Evolutionary conservation across 2,329 filamentous ascomycete genomes (phyloP), one percentile per base, ranked within the genome.

Genomic region (Ramichloridium luteum): DNA sequence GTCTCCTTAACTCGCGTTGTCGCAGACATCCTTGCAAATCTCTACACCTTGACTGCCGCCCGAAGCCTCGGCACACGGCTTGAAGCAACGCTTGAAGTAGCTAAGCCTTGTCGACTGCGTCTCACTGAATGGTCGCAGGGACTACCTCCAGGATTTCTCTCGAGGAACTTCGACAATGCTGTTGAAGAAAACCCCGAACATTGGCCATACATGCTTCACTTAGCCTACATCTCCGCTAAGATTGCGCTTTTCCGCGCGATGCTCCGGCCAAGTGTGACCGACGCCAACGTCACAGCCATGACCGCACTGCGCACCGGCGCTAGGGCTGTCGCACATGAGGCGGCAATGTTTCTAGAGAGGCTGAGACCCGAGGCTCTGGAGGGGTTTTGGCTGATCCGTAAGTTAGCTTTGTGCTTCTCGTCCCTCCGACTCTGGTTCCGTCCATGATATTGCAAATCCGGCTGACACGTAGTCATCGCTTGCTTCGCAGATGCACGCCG

Each of bases 211-310:
- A 6, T 38, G 37, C 49, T 70, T 6, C 62, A 68, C 30, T 55
- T 70, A 2, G 63, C 66, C 1, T 68, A 69, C 38, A 61, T 65
- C 28, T 63, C 64, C 0, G 62, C 66, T 0, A 66, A 68, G 34
- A 65, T 69, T 31, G 60, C 64, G 25, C 56, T 70, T 3, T 65
- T 69, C 43, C 61, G 65, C 3, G 60, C 60, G 4, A 61, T 70
- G 31, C 54, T 70, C 2, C 56, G 66, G 8, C 60, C 60, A 6
- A 52, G 38, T 15, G 40, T 45, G 3, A 45, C 46, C 9, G 47
- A 52, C 28, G 36, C 44, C 6, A 51, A 44, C 30, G 39, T 43
- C 3, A 40, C 39, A 6, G 52, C 51, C 1, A 43, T 50, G 13
- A 40, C 42, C n/a, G 52, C 52, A 2, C 23, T 55, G 6, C 42